phyloP scores from a whole-genome alignment of 345 rosid genomes.

The Salix suchowensis region DNA sequence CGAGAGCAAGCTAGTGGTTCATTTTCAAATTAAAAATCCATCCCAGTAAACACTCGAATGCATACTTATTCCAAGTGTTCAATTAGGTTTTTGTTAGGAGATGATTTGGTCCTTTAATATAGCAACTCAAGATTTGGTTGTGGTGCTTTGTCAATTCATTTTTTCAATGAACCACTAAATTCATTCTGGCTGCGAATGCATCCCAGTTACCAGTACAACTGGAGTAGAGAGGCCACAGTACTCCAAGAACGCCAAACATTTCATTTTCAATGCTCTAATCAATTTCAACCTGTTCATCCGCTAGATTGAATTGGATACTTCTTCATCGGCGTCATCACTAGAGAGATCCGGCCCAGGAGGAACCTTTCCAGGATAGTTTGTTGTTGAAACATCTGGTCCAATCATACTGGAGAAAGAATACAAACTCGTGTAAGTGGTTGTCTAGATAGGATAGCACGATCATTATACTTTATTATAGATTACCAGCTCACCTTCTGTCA shows the following conservation, averaged over 20 bases:
- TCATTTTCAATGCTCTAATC: background rate
- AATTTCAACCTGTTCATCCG: background rate
- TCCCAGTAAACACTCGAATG: too few relatives aligned
- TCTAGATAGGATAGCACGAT: background rate
- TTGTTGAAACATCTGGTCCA: conserved; percentile 54
- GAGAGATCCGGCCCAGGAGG: conserved; percentile 59
- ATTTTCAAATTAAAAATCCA: too few relatives aligned
- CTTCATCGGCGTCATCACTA: conserved; percentile 37
- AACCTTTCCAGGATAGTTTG: conserved; percentile 80
- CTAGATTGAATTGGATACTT: conserved; percentile 4
- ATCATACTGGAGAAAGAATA: conserved; percentile 47
- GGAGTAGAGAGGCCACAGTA: background rate
- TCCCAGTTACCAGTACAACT: background rate
- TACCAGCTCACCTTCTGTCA: conserved; percentile 56
- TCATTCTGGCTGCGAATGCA: background rate
- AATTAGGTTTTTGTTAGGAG: too few relatives aligned
- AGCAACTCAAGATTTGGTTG: too few relatives aligned
- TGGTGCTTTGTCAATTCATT: too few relatives aligned
- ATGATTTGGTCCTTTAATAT: too few relatives aligned
- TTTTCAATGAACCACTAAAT: too few relatives aligned
- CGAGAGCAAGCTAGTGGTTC: too few relatives aligned
- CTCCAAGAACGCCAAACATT: background rate
- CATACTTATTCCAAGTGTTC: too few relatives aligned
- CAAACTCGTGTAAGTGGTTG: conserved; percentile 7
- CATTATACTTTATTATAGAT: background rate